Conservation (phyloP, 495 filamentous ascomycete species). For the Diplogelasinospora grovesii region DNA sequence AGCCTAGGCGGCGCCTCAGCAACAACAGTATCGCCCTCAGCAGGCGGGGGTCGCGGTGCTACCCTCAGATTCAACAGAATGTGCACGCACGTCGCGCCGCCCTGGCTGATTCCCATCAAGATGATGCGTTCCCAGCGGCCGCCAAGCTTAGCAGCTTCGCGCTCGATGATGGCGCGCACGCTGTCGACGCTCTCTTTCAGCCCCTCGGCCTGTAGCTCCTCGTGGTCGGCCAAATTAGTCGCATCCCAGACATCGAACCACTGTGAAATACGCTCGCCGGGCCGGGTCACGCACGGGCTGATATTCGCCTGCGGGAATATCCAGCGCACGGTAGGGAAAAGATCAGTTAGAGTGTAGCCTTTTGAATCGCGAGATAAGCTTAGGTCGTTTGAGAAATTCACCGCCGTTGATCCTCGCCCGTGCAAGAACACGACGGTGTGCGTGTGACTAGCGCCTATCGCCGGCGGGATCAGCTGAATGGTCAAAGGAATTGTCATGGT, state of each 20-base stretch:
- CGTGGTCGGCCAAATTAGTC: slow-evolving; percentile 19
- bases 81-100: slow-evolving; percentile 39
- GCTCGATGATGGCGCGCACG: slow-evolving; percentile 14
- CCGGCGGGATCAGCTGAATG: no score
- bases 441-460: no score
- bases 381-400: slow-evolving; percentile 45
- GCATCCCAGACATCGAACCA: slow-evolving; percentile 40
- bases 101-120: slow-evolving; percentile 31
- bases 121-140: slow-evolving; percentile 27
- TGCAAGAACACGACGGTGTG: slow-evolving; percentile 58
- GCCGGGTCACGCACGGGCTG: slow-evolving; percentile 27
- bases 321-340: slow-evolving; percentile 32
- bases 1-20: slow-evolving; percentile 14
- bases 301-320: slow-evolving; percentile 48
- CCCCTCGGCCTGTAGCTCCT: slow-evolving; percentile 26
- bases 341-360: slow-evolving; percentile 21
- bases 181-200: slow-evolving; percentile 19
- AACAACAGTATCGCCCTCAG: background rate
- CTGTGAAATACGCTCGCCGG: no score
- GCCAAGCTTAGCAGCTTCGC: slow-evolving; percentile 24
- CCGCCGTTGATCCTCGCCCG: slow-evolving; percentile 49
- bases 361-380: slow-evolving; percentile 25
- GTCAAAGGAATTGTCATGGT: no score
- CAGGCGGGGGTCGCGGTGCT: slow-evolving; percentile 8
- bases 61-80: slow-evolving; percentile 35